A percentile compares a stretch with the other conserved stretches of the same genome.
Conservation (phyloP, 306 rosid species). For the Hylodesmum podocarpum region DNA sequence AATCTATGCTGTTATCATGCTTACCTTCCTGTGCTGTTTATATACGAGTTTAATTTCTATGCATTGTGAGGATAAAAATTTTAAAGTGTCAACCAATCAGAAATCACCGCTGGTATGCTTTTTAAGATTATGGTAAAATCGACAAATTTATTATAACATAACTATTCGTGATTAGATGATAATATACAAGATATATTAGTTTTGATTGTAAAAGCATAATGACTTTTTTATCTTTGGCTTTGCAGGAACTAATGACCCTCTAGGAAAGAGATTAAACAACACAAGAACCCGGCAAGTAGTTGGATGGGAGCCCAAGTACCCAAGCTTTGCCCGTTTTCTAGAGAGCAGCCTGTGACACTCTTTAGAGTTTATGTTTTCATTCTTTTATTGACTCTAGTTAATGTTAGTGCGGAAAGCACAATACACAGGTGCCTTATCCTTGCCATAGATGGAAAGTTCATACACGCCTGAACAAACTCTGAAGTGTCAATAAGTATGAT, state of each 20-base stretch:
- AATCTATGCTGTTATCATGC: background rate
- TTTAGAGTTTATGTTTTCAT: conserved; percentile 1
- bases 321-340: conserved; percentile 70
- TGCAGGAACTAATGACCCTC: conserved; percentile 74
- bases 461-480: background rate
- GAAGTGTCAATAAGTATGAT: background rate
- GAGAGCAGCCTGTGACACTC: conserved; percentile 42
- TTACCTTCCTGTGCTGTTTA: background rate
- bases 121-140: too few species aligned
- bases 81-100: too few species aligned
- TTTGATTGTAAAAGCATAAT: background rate
- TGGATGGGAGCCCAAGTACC: conserved; percentile 92
- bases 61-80: too few species aligned
- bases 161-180: too few species aligned
- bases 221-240: background rate
- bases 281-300: conserved; percentile 62
- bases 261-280: conserved; percentile 91
- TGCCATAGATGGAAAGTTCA: conserved; percentile 9
- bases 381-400: conserved; percentile 10
- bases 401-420: background rate
- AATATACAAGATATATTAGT: too few species aligned
- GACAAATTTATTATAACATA: too few species aligned
- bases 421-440: background rate
- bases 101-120: too few species aligned
- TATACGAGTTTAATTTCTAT: too few species aligned